These are phyloP conservation scores for Nannochloropsis oceanica DNA, from an alignment of 108 stramenopile genomes.

Conservation along the genomic window DNA sequence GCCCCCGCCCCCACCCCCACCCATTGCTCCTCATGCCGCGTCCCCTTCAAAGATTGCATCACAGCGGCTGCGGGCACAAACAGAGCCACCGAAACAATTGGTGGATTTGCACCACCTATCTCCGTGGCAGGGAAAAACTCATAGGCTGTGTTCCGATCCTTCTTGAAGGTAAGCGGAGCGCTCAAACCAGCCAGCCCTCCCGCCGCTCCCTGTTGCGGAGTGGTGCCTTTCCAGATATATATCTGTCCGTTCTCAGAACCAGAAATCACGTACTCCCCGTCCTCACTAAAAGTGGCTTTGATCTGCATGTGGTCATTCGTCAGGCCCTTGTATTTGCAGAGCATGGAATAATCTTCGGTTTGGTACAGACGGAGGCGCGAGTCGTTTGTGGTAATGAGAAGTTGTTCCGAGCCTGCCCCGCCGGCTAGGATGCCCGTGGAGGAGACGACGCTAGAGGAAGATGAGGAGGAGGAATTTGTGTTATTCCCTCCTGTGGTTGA, in stretches of 20 bases:
- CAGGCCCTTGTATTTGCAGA: constrained; percentile 57
- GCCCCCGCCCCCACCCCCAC: not conserved
- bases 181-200: not conserved
- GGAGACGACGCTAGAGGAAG: not conserved
- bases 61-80: constrained; percentile 17
- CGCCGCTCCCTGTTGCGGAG: constrained; percentile 4
- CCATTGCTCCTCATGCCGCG: not conserved
- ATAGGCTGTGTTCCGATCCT: constrained; percentile 14
- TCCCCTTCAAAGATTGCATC: constrained; percentile 4
- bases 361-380: constrained; percentile 48
- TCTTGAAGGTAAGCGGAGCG: not conserved
- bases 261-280: constrained; percentile 41
- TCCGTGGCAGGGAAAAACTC: constrained; percentile 20
- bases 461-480: not conserved
- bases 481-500: not conserved
- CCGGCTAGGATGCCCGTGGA: not conserved
- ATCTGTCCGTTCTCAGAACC: constrained; percentile 55
- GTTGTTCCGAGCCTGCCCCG: constrained; percentile 30
- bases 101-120: not conserved
- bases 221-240: constrained; percentile 40
- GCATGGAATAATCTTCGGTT: constrained; percentile 47
- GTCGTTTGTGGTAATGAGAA: constrained; percentile 65
- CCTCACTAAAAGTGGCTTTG: constrained; percentile 47
- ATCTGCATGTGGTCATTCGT: constrained; percentile 55
- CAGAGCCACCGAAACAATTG: constrained; percentile 14